phyloP scores from a whole-genome alignment of 2,329 filamentous ascomycete species.

The Diaporthe eres region DNA sequence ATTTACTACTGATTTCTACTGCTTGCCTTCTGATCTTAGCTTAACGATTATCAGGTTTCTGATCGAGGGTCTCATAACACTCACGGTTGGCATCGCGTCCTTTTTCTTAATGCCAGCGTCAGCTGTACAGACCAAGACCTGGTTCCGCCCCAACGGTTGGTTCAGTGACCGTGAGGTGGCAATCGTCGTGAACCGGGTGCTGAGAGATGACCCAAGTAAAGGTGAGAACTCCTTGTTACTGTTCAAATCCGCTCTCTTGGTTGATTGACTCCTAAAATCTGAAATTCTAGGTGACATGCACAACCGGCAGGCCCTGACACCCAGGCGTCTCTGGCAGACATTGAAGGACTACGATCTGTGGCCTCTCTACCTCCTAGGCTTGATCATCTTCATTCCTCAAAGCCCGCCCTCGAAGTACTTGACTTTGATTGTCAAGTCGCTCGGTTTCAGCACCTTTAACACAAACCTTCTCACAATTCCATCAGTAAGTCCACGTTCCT shows the following conservation, averaged over 20 bases:
- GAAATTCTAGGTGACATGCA: constrained; percentile 64
- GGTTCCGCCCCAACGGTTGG: constrained; percentile 67
- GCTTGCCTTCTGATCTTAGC: not conserved
- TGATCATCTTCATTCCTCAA: constrained; percentile 64
- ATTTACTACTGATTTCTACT: not conserved
- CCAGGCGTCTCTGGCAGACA: constrained; percentile 61
- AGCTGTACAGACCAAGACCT: constrained; percentile 62
- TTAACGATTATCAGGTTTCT: constrained; percentile 46
- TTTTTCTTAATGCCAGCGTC: constrained; percentile 68
- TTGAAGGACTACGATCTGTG: constrained; percentile 70
- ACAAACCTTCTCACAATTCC: constrained; percentile 72
- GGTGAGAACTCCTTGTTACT: not conserved
- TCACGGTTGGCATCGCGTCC: constrained; percentile 62
- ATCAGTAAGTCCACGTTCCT: constrained; percentile 51
- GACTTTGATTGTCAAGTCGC: constrained; percentile 64
- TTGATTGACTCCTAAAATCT: not conserved
- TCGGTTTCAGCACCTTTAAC: constrained; percentile 67
- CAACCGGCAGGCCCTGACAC: constrained; percentile 66
- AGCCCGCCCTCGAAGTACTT: constrained; percentile 63
- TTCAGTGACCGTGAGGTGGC: constrained; percentile 69
- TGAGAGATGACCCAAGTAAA: constrained; percentile 71
- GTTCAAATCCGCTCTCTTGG: rapidly evolving
- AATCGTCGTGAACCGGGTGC: constrained; percentile 70
- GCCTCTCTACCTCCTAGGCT: constrained; percentile 66
- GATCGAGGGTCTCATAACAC: constrained; percentile 69